Evolutionary conservation across 257 asterid genomes (phyloP), one percentile per base, ranked within the genome.

Genomic region (Scutellaria minor): DNA sequence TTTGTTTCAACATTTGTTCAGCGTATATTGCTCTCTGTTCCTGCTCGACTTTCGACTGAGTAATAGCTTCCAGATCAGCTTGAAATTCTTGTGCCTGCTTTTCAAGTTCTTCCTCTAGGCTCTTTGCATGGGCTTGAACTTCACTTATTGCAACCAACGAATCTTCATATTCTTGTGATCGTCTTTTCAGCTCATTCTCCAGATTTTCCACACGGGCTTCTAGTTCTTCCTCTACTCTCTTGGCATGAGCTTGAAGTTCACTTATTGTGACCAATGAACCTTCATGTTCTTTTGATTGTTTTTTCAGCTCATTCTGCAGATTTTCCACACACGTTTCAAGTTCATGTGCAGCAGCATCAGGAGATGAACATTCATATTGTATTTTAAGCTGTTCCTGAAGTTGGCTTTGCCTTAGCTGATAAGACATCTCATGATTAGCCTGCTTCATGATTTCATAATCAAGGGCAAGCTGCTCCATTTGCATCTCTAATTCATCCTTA

Each of bases 391-490:
- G 96, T 51, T 92, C 99, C 41, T 86, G 96, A 58, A 92, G 66
- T 47, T 88, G 84, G 85, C 91, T 89, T 79, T 92, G 99, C 86
- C 87, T 92, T 45, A 95, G 70, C 82, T 81, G 89, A 78, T 77
- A 72, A 0, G 89, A 79, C 81, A 90, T 79, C 35, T 89, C 90
- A 20, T 92, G 98, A 48, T 89, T 90, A 75, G 95, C 92, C 80
- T 95, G 99, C 86, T 92, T 92, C 88, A 87, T 65, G 77, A 95
- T 90, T 83, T 95, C 98, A 2, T 95, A 88, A 70, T 95, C 98
- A 44, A 95, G 97, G 6, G 99, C 98, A 9, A 95, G 89, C 89
- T 92, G 97, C 83, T 95, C 99, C 92, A 88, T 86, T 70, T 95
- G 99, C 82, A 79, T 85, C 79, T 95, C 98, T 2, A 92, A 67